Evolutionary conservation across 768 basidiomycete genomes (phyloP), one percentile per base, ranked within the genome.

Genomic region (Boletus reticulatus): DNA sequence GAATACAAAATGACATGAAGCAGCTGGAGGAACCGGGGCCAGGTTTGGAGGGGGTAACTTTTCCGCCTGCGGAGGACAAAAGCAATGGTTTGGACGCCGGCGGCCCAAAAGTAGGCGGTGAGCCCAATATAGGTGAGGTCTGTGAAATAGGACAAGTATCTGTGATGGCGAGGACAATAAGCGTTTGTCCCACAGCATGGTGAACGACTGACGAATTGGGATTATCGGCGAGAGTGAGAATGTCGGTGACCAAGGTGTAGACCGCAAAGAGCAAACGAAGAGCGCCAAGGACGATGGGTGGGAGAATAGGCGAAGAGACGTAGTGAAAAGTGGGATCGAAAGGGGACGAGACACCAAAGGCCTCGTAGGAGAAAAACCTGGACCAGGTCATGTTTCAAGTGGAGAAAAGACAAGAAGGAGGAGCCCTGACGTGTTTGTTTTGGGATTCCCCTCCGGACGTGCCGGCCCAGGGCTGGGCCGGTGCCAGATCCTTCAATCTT

Each of bases 91-190:
- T 88, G 86, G 1, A 80, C 72, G 4, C 78, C 74, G 1, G 86
- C 66, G 0, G 84, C 84, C 66, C 77, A 84, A 67, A 83, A 82
- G 68, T 88, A 89, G 20, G 84, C 76, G 19, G 78, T 75, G 2
- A 87, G 61, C 0, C 88, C 88, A 37, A 82, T 80, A 55, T 82
- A 86, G 0, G 83, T 78, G 1, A 88, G 76, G 55, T 81, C 61
- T 0, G 87, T 88, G 67, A 88, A 88, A 70, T 83, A 88, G 9
- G 81, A 79, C 59, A 85, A 78, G 72, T 73, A 85, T 19, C 86
- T 87, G 64, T 5, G 34, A 0, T 16, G 10, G 27, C 32, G 45
- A 39, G 9, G 36, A 32, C 50, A 48, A 52, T 36, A 36, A 12
- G 34, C 4, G 38, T 4, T 17, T 19, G 38, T 39, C n/a, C n/a